Percentiles rank a stretch among this genome's conserved stretches.
phyloP scores from a whole-genome alignment of 1,284 basidiomycete genomes.

The Filobasidium uniguttulatum region DNA sequence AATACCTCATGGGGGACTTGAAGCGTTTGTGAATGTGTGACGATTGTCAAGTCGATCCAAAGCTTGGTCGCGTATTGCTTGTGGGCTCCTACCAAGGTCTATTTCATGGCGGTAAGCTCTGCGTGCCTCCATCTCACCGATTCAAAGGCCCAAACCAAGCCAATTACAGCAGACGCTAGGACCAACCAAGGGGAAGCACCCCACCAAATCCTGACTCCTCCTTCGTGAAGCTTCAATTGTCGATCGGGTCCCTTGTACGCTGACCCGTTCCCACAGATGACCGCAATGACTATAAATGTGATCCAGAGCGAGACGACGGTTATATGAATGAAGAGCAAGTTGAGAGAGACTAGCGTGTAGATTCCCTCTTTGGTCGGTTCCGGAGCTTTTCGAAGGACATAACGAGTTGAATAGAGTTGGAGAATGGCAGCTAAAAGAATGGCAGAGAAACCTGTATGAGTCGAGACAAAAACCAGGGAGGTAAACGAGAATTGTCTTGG shows the following conservation, averaged over 20 bases:
- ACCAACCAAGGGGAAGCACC: constrained; percentile 6
- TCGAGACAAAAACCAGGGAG: background rate
- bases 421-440: constrained; percentile 2
- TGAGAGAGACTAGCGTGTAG: constrained; percentile 7
- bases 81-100: too few relatives aligned
- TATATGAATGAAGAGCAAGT: constrained; percentile 2
- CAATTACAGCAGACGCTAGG: constrained; percentile 1
- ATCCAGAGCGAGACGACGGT: constrained; percentile 9
- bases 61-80: too few relatives aligned
- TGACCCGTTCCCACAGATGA: constrained; percentile 2
- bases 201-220: constrained; percentile 10
- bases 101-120: background rate
- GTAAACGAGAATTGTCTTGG: background rate
- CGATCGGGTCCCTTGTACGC: background rate
- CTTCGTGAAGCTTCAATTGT: background rate
- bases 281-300: constrained; percentile 4
- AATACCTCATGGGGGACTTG: too few relatives aligned
- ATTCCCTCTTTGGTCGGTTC: constrained; percentile 9
- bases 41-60: too few relatives aligned
- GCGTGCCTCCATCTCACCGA: constrained; percentile 10
- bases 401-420: constrained; percentile 10
- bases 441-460: constrained; percentile 4
- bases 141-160: constrained; percentile 7
- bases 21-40: too few relatives aligned
- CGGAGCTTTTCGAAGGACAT: background rate